Conservation (phyloP, 805 yeast genomes). For the Candida takata region DNA sequence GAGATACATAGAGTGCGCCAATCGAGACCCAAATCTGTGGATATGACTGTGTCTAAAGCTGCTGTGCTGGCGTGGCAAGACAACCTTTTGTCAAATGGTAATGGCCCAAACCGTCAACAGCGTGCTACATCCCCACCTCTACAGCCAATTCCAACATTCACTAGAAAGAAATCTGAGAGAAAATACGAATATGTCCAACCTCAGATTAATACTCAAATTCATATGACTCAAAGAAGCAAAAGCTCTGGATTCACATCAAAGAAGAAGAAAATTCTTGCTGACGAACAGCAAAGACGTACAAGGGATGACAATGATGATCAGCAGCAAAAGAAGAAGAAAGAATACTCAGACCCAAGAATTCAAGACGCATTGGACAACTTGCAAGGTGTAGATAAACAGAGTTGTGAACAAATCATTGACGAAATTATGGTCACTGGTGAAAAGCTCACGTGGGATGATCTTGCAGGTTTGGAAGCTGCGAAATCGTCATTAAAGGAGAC, state of each 20-base stretch:
- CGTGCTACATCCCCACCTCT: constrained; percentile 11
- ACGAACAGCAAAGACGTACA: neutral
- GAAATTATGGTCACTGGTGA: constrained; percentile 89
- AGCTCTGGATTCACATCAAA: constrained; percentile 1
- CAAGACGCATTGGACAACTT: constrained; percentile 27
- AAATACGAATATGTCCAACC: constrained; percentile 23
- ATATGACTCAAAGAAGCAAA: constrained; percentile 14
- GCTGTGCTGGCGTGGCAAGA: constrained; percentile 22
- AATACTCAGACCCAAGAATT: constrained; percentile 17
- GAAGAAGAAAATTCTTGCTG: constrained; percentile 4
- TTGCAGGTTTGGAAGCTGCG: constrained; percentile 87
- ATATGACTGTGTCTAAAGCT: constrained; percentile 19
- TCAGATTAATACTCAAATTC: constrained; percentile 21
- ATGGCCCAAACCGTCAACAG: neutral
- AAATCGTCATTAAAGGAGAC: constrained; percentile 87
- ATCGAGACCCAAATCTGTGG: constrained; percentile 23
- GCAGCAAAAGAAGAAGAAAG: constrained; percentile 4
- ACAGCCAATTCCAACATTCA: constrained; percentile 9
- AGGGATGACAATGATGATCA: constrained; percentile 2
- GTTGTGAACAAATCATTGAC: constrained; percentile 79
- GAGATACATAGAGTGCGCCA: neutral
- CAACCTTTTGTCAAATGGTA: neutral
- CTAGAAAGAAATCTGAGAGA: constrained; percentile 5
- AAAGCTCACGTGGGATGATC: constrained; percentile 90
- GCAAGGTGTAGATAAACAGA: constrained; percentile 66